Evolutionary conservation across 768 basidiomycete genomes (phyloP), one percentile per base, ranked within the genome.

Genomic region (Mycena crocata): DNA sequence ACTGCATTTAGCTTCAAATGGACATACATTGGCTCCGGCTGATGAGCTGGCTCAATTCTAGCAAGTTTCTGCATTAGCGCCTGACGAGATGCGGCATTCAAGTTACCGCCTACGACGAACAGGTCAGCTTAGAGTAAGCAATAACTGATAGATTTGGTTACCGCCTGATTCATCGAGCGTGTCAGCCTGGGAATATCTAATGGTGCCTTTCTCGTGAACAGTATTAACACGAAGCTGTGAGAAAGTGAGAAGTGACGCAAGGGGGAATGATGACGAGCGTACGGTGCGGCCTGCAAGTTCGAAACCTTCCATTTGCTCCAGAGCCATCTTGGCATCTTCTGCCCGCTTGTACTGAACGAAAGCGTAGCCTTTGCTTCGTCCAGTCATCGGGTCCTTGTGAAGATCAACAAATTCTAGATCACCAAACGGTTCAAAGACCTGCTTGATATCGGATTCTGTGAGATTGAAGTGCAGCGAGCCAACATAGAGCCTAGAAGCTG

Each of bases 21-120:
- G 52, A 77, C 89, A 69, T 80, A 94, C 93, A 87, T 77, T 28
- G 89, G 86, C 73, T 89, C 84, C 70, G 87, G 85, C 61, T 82
- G 76, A 54, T 87, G 80, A 54, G 89, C 79, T 48, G 87, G 84
- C 74, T 94, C 93, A 81, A 90, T 93, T 85, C 98, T 95, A 79
- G 98, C 96, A 88, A 99, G 94, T 90, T 99, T 99, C 84, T 96
- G 95, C 98, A 99, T 99, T 85, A 99, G 94, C 80, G 95, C 94
- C 86, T 98, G 96, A 83, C 98, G 94, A 77, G 95, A 95, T 76
- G 93, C 94, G 85, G 94, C 94, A 85, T 98, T 98, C 86, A 98
- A 89, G 87, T 95, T 95, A 93, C 93, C 94, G 80, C 93, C 95
- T 96, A 75, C 2, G 46, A 65, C 23, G n/a, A 42, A 44, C 46